These are phyloP conservation scores for Fraxinus albicans DNA, from an alignment of 305 asterid species.

Conservation along the genomic window DNA sequence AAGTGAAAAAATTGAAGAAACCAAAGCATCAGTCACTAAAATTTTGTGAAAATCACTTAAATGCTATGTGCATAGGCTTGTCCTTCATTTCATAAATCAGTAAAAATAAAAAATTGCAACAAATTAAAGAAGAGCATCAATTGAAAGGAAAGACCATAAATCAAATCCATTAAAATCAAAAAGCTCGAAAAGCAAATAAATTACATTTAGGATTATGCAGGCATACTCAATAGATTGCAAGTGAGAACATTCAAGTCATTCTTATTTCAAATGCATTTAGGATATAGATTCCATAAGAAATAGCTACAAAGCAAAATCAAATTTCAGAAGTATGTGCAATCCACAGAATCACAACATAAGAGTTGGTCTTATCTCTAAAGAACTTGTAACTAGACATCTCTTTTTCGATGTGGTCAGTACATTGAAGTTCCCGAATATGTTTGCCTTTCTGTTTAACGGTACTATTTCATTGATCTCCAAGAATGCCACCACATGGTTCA, in stretches of 20 bases:
- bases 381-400: background rate
- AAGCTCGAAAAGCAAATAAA: background rate
- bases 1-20: background rate
- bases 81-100: background rate
- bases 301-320: background rate
- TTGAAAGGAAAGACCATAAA: background rate
- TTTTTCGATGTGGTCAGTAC: background rate
- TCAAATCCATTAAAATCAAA: background rate
- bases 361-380: slow-evolving; percentile 12
- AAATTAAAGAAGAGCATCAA: background rate
- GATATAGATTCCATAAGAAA: background rate
- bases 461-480: slow-evolving; percentile 9
- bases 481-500: slow-evolving; percentile 6
- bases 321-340: slow-evolving; percentile 7
- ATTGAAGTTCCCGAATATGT: slow-evolving; percentile 13
- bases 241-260: background rate
- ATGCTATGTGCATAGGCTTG: slow-evolving; percentile 17
- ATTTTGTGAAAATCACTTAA: background rate
- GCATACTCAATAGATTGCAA: slow-evolving; percentile 3
- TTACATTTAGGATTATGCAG: background rate
- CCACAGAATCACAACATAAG: background rate
- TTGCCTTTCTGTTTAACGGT: slow-evolving; percentile 4
- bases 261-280: background rate
- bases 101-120: background rate
- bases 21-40: background rate